These are phyloP conservation scores for Vachellia pachyceras DNA, from an alignment of 306 rosid species.

Conservation along the genomic window DNA sequence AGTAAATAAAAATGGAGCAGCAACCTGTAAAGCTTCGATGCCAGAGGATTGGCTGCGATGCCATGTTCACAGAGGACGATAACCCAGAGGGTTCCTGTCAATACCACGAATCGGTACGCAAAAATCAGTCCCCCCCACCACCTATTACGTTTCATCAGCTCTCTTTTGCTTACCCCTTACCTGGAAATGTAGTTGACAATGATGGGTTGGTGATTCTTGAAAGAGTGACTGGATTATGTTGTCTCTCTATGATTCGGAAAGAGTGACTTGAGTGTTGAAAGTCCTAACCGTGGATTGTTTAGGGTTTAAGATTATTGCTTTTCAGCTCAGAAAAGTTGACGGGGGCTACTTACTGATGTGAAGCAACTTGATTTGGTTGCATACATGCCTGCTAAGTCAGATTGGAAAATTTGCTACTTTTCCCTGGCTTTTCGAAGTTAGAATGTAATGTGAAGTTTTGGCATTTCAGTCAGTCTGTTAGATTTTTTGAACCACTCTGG, in stretches of 20 bases:
- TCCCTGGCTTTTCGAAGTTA: neutral
- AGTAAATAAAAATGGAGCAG: constrained; percentile 51
- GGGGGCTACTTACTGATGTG: neutral
- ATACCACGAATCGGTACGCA: constrained; percentile 76
- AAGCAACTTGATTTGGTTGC: neutral
- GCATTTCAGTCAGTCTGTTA: neutral
- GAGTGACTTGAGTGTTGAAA: neutral
- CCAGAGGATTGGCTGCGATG: constrained; percentile 89
- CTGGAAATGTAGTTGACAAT: neutral
- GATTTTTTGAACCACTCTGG: neutral
- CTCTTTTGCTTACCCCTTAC: neutral
- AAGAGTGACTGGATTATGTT: neutral
- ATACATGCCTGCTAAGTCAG: neutral
- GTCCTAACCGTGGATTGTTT: neutral
- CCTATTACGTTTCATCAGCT: neutral
- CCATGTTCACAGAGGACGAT: constrained; percentile 70
- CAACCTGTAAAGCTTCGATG: constrained; percentile 55
- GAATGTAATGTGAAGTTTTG: neutral
- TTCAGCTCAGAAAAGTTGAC: neutral
- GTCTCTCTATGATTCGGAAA: neutral
- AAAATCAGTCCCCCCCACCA: constrained; percentile 13
- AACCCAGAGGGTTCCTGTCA: constrained; percentile 83
- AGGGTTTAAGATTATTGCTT: neutral
- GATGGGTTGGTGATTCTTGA: neutral
- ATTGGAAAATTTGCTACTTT: neutral